A percentile compares a stretch with the other conserved stretches of the same genome.
Evolutionary conservation across 768 basidiomycete genomes (phyloP).

Genomic region (Cystobasidium tubakii): DNA sequence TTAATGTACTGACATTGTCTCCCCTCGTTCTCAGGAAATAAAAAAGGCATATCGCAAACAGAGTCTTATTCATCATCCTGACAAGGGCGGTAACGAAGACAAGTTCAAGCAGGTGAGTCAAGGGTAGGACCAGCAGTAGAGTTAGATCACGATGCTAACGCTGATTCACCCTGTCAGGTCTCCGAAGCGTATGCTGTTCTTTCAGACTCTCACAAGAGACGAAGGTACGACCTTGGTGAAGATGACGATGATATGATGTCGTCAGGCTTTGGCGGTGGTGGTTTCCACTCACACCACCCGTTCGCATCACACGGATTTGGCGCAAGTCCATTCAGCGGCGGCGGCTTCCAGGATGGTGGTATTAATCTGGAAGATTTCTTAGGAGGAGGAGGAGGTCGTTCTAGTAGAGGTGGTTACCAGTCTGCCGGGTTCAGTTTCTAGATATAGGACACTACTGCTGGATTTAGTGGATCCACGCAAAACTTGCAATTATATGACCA

Average conservation of each 20-base stretch:
- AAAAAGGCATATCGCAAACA: slow-evolving; percentile 87
- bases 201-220: slow-evolving; percentile 58
- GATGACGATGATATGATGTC: slow-evolving; percentile 42
- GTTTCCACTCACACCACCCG: slow-evolving; percentile 32
- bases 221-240: slow-evolving; percentile 44
- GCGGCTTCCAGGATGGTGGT: slow-evolving; percentile 39
- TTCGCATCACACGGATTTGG: slow-evolving; percentile 31
- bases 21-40: slow-evolving; percentile 39
- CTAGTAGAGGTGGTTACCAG: slow-evolving; percentile 10
- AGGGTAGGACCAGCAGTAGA: not conserved
- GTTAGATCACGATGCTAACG: not conserved
- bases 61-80: slow-evolving; percentile 55
- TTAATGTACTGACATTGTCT: not conserved
- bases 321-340: slow-evolving; percentile 35
- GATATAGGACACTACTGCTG: not conserved
- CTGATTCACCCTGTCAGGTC: slow-evolving; percentile 53
- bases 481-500: too few species aligned
- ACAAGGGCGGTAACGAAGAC: slow-evolving; percentile 85
- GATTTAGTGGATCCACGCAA: too few species aligned
- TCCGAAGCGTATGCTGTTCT: slow-evolving; percentile 75
- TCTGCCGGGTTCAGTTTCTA: not conserved
- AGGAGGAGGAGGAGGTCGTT: slow-evolving; percentile 19
- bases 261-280: slow-evolving; percentile 30
- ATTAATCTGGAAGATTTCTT: slow-evolving; percentile 41
- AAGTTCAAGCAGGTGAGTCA: slow-evolving; percentile 66